These are phyloP conservation scores for Chenopodium suecicum DNA, from an alignment of 148 eudicot species.

Conservation along the genomic window DNA sequence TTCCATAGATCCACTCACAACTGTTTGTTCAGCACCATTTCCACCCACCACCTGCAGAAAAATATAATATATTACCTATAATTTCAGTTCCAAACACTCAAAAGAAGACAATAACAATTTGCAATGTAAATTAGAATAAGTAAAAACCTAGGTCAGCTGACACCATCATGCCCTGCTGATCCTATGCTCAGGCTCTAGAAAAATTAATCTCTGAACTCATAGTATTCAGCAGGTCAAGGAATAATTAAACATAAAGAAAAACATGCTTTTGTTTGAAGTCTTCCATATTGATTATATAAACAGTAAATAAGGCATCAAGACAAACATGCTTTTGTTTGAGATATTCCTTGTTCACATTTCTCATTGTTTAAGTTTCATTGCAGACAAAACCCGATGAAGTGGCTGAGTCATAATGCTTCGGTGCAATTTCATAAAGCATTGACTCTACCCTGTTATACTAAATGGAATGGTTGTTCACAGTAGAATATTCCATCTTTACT, in stretches of 20 bases:
- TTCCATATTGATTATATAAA: background rate
- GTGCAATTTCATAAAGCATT: background rate
- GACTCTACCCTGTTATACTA: background rate
- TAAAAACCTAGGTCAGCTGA: background rate
- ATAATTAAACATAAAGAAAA: background rate
- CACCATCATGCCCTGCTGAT: background rate
- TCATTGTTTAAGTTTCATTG: background rate
- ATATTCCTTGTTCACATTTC: background rate
- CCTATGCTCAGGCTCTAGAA: background rate
- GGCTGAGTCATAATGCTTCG: background rate
- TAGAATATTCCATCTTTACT: background rate
- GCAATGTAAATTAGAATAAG: background rate
- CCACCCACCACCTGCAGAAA: conserved; percentile 83
- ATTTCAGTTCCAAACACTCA: background rate
- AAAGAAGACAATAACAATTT: background rate
- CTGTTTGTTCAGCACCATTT: conserved; percentile 89
- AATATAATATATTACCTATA: background rate
- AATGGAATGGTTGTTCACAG: background rate
- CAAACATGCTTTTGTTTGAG: background rate
- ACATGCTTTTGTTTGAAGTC: too few species aligned
- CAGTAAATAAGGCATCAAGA: background rate
- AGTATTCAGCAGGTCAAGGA: background rate
- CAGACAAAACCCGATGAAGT: too few species aligned
- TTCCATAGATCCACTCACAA: conserved; percentile 98
- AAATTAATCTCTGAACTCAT: background rate